A percentile compares a stretch with the other conserved stretches of the same genome.
Evolutionary conservation across 1,284 basidiomycete genomes (phyloP).

Genomic region (Trametes hirsuta): DNA sequence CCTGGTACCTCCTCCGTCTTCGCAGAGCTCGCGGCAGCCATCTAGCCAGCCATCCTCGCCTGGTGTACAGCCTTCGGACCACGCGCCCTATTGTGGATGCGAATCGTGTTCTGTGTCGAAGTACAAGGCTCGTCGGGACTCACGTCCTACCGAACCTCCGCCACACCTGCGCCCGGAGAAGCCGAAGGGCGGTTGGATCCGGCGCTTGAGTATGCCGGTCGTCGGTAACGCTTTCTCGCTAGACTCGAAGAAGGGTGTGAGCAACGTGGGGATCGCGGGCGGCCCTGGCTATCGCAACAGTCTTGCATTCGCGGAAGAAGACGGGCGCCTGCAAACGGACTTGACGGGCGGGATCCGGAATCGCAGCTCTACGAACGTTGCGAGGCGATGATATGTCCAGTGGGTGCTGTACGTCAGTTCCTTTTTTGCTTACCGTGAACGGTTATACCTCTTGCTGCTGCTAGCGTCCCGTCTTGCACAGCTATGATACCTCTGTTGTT

Average conservation of each 20-base stretch:
- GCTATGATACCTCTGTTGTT: constrained; percentile 1
- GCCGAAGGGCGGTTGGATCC: constrained; percentile 68
- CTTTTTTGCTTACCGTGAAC: background rate
- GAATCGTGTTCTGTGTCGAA: constrained; percentile 57
- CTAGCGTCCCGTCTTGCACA: background rate
- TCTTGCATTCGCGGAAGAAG: constrained; percentile 33
- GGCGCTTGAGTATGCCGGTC: constrained; percentile 75
- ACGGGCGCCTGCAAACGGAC: constrained; percentile 30
- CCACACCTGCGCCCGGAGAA: constrained; percentile 53
- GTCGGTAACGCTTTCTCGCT: constrained; percentile 55
- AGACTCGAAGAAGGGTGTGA: constrained; percentile 39
- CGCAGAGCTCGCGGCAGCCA: constrained; percentile 20
- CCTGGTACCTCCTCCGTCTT: constrained; percentile 41
- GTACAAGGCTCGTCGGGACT: constrained; percentile 44
- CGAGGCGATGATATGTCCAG: constrained; percentile 24
- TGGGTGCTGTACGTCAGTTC: background rate
- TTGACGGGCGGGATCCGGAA: constrained; percentile 29
- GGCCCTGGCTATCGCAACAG: constrained; percentile 30
- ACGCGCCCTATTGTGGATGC: constrained; percentile 66
- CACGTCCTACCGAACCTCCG: constrained; percentile 47
- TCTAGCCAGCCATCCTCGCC: constrained; percentile 33
- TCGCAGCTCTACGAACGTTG: constrained; percentile 33
- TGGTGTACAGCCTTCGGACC: constrained; percentile 38
- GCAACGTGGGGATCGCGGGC: constrained; percentile 28
- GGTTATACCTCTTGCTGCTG: constrained; percentile 8